Evolutionary conservation across 2,329 filamentous ascomycete genomes (phyloP).

Genomic region (Aureobasidium pullulans): DNA sequence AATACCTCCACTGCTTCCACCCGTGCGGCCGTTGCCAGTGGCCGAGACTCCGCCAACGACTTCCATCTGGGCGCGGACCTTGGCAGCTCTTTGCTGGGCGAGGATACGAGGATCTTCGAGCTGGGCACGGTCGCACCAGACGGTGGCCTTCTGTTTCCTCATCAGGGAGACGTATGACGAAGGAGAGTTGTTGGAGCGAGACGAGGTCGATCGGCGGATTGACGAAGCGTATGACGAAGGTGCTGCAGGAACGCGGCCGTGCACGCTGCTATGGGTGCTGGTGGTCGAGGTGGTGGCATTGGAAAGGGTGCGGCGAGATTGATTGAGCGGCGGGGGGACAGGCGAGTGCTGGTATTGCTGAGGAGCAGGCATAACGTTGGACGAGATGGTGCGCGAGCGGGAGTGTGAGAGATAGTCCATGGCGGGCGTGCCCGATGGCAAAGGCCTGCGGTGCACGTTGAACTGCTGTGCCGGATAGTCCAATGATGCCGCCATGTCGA

Average conservation of each 20-base stretch:
- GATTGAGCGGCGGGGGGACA: constrained; percentile 12
- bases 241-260: constrained; percentile 42
- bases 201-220: constrained; percentile 68
- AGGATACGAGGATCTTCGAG: constrained; percentile 79
- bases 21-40: constrained; percentile 20
- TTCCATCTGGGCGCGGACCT: constrained; percentile 77
- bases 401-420: constrained; percentile 31
- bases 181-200: constrained; percentile 53
- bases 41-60: constrained; percentile 55
- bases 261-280: constrained; percentile 27
- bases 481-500: constrained; percentile 17
- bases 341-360: constrained; percentile 22
- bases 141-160: constrained; percentile 92
- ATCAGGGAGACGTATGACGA: constrained; percentile 92
- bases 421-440: constrained; percentile 13
- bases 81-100: constrained; percentile 79
- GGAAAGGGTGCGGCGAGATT: constrained; percentile 52
- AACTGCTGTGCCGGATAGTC: constrained; percentile 16
- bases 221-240: constrained; percentile 31
- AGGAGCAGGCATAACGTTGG: constrained; percentile 19
- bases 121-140: constrained; percentile 95
- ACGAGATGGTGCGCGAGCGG: constrained; percentile 36
- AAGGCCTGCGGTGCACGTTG: constrained; percentile 17
- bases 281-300: constrained; percentile 64
- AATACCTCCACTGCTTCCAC: constrained; percentile 42